phyloP scores from a whole-genome alignment of 768 basidiomycete genomes.

The Neoboletus magnificus region DNA sequence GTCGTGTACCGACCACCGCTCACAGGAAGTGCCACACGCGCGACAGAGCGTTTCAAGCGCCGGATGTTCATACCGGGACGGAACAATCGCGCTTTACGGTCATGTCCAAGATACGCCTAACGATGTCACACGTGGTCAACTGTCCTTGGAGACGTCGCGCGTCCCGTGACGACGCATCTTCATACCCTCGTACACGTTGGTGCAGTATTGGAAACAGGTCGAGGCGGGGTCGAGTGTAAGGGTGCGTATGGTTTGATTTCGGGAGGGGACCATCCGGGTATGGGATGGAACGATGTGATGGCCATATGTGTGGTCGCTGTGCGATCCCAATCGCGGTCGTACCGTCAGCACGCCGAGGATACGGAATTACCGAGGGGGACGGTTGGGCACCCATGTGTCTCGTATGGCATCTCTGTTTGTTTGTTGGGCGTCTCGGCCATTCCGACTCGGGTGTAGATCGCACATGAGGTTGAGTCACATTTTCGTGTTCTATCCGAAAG shows the following conservation, averaged over 20 bases:
- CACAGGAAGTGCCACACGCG: conserved; percentile 71
- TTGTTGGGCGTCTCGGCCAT: not conserved
- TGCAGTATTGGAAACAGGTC: conserved; percentile 61
- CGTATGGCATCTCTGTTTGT: not conserved
- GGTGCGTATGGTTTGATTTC: conserved; percentile 71
- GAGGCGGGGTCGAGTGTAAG: conserved; percentile 54
- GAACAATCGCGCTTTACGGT: conserved; percentile 75
- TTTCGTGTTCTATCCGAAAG: not conserved
- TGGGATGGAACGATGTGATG: conserved; percentile 57
- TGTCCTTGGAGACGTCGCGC: not conserved
- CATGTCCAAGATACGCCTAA: conserved; percentile 67
- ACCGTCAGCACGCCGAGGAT: not conserved
- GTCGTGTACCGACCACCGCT: conserved; percentile 42
- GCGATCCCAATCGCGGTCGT: not conserved
- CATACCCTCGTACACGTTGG: conserved; percentile 61
- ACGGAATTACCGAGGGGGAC: too few relatives aligned
- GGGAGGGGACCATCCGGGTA: conserved; percentile 65
- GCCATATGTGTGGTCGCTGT: conserved; percentile 79
- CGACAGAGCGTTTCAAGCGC: conserved; percentile 66
- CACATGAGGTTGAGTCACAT: too few relatives aligned
- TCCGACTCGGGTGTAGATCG: too few relatives aligned
- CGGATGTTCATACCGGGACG: conserved; percentile 84
- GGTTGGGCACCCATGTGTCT: not conserved
- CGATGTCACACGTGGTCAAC: not conserved
- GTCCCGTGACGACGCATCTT: conserved; percentile 41